Evolutionary conservation across 768 basidiomycete genomes (phyloP), one percentile per base, ranked within the genome.

Genomic region (Paxillus rubicundulus): DNA sequence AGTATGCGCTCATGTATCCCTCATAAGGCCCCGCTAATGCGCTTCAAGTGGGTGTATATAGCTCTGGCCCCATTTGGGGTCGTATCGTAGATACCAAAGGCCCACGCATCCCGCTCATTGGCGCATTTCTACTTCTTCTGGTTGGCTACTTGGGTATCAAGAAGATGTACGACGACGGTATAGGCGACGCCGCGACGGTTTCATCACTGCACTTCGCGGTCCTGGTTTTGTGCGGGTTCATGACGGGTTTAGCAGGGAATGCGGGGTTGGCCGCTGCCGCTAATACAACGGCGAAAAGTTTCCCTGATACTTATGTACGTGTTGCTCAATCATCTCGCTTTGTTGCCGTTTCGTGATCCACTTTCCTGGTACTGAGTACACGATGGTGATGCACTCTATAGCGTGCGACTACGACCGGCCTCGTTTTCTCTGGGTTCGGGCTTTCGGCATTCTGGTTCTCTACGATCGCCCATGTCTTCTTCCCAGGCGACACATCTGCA

Each of bases 381-480:
- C 14, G 9, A 16, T 16, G 9, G 32, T 45, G 34, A 52, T 45
- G 20, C 49, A 5, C 17, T 20, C 27, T 45, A 24, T 43, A 91
- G 87, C 78, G 92, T 17, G 92, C 86, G 10, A 84, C 84, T 0
- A 80, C 84, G 9, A 90, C 87, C 0, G 86, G 87, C 2, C 65
- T 92, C 9, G 92, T 94, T 32, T 70, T 93, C 17, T 90, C 91
- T 0, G 93, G 91, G 30, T 93, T 91, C 56, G 93, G 94, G 0
- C 81, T 98, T 14, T 93, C 91, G 0, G 94, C 94, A 0, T 96
- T 96, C 74, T 75, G 89, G 56, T 97, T 95, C 70, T 89, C 90
- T 12, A 78, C 84, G 1, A 70, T 95, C 34, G 84, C 91, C 0
- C 85, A 86, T 50, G 61, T 80, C 0, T 66, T 85, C 39, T 95